phyloP scores from a whole-genome alignment of 2,329 filamentous ascomycete species.

The Thelonectria blattea region DNA sequence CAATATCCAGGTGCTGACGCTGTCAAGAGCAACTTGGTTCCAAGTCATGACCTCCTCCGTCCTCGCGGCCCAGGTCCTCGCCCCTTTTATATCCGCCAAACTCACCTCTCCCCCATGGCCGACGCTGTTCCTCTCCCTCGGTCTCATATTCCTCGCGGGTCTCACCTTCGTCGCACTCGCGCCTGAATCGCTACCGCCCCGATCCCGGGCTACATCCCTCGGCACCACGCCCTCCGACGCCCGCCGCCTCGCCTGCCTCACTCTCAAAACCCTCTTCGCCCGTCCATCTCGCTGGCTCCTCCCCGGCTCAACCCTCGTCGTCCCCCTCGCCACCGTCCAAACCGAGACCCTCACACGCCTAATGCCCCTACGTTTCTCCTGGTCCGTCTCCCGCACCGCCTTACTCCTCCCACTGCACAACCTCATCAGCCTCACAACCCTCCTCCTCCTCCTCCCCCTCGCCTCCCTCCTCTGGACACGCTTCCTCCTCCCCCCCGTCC shows the following conservation, averaged over 20 bases:
- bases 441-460: constrained; percentile 33
- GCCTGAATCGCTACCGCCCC: constrained; percentile 30
- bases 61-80: constrained; percentile 30
- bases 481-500: neutral
- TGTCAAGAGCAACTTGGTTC: too few species aligned
- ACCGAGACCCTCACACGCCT: constrained; percentile 33
- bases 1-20: too few species aligned
- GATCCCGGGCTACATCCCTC: neutral
- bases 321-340: constrained; percentile 32
- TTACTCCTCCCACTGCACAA: constrained; percentile 33
- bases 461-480: constrained; percentile 21
- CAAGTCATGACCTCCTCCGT: constrained; percentile 35
- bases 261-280: constrained; percentile 25
- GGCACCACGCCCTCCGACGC: neutral
- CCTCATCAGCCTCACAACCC: constrained; percentile 31
- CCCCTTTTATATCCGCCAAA: constrained; percentile 25
- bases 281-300: constrained; percentile 32
- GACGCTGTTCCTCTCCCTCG: constrained; percentile 30
- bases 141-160: constrained; percentile 26
- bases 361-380: constrained; percentile 37
- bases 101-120: constrained; percentile 30
- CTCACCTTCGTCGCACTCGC: constrained; percentile 25
- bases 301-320: constrained; percentile 31
- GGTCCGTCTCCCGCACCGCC: constrained; percentile 30
- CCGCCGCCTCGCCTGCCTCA: constrained; percentile 7